Percentiles rank a stretch among this genome's conserved stretches.
phyloP scores from a whole-genome alignment of 179 eudicot genomes.

The Amaranthus tricolor region DNA sequence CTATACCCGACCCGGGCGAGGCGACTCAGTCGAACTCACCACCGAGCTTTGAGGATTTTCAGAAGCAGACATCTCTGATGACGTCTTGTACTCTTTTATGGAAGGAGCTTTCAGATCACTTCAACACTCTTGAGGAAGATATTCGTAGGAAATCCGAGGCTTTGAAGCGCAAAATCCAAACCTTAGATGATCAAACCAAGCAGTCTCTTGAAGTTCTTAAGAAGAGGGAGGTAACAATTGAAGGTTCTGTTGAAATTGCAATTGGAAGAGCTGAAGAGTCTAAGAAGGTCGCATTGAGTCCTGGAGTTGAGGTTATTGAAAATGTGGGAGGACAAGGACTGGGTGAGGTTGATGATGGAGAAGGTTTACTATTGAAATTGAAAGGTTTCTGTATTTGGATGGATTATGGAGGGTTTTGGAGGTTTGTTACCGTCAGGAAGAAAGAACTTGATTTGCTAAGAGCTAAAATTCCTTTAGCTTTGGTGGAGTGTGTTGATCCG shows the following conservation, averaged over 20 bases:
- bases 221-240: conserved; percentile 62
- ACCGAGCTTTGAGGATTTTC: conserved; percentile 73
- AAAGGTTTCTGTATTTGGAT: conserved; percentile 54
- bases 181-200: conserved; percentile 57
- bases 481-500: conserved; percentile 80
- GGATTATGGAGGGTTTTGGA: conserved; percentile 75
- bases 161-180: conserved; percentile 49
- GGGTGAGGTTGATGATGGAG: conserved; percentile 57
- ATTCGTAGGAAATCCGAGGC: conserved; percentile 61
- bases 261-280: conserved; percentile 46
- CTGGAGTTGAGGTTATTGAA: background rate
- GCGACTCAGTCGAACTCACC: conserved; percentile 36
- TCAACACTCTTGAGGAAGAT: conserved; percentile 63
- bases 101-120: conserved; percentile 98
- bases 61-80: conserved; percentile 85
- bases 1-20: conserved; percentile 74
- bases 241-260: conserved; percentile 52
- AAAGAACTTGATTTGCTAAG: conserved; percentile 72
- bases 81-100: conserved; percentile 93
- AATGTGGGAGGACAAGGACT: background rate
- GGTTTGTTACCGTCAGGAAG: conserved; percentile 60
- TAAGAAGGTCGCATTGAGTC: conserved; percentile 34
- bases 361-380: conserved; percentile 55
- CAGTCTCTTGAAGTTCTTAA: conserved; percentile 48
- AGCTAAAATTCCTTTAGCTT: conserved; percentile 50